Percentiles rank a stretch among this genome's conserved stretches.
phyloP scores from a whole-genome alignment of 176 grass and related monocot species.

The Thinopyrum elongatum region DNA sequence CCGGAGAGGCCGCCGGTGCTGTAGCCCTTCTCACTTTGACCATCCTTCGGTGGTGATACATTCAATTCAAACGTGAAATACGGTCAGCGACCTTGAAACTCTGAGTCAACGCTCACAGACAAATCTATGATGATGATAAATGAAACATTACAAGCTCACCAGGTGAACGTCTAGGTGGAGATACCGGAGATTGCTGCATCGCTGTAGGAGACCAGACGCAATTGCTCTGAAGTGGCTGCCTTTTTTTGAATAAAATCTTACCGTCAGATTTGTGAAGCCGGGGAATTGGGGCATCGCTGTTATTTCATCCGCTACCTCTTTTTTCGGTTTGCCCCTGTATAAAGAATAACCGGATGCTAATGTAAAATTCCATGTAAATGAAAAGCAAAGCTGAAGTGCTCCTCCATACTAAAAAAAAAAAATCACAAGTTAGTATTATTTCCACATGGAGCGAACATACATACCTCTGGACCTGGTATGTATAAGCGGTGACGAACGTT shows the following conservation, averaged over 20 bases:
- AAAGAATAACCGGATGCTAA: background rate
- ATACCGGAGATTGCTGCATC: background rate
- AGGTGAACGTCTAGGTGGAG: background rate
- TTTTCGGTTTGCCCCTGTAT: background rate
- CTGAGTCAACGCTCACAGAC: background rate
- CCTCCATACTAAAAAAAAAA: too few relatives aligned
- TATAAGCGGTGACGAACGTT: background rate
- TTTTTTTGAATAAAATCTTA: background rate
- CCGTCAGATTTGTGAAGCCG: background rate
- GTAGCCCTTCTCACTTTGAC: background rate
- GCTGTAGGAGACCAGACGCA: background rate
- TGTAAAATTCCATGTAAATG: background rate
- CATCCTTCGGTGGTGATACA: background rate
- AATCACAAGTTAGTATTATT: too few relatives aligned
- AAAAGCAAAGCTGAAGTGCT: background rate
- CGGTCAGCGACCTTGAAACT: background rate
- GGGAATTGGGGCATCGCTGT: background rate
- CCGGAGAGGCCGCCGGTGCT: accelerated
- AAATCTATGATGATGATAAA: background rate
- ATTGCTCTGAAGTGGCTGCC: background rate
- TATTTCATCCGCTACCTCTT: background rate
- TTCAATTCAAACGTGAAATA: background rate
- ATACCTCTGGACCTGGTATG: background rate
- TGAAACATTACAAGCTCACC: background rate
- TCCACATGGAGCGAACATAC: too few relatives aligned